Conservation (phyloP, 352 stramenopile species). For the Phytophthora palmivora region DNA sequence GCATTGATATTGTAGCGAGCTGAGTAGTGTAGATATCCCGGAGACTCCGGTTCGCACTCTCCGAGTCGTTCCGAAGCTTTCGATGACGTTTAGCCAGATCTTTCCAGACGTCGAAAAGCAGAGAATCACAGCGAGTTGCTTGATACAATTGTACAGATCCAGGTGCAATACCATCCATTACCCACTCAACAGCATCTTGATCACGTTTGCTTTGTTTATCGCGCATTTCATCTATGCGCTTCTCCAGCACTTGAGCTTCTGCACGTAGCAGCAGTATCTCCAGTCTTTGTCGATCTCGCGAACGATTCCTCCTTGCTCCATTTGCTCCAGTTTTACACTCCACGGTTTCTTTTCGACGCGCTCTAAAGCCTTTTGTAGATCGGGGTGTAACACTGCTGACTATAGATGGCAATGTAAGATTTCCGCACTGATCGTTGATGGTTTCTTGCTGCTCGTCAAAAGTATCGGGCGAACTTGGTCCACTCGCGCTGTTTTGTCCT, state of each 20-base stretch:
- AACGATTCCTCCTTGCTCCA: not conserved
- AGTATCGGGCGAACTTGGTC: too few relatives aligned
- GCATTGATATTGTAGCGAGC: not conserved
- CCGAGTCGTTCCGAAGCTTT: not conserved
- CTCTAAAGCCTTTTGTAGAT: not conserved
- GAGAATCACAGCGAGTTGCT: not conserved
- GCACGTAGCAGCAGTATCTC: conserved; percentile 4
- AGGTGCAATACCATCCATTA: not conserved
- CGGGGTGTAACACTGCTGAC: not conserved
- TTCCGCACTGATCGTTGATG: too few relatives aligned
- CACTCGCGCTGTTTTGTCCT: not conserved
- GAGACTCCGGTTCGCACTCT: not conserved
- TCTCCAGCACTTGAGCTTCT: conserved; percentile 3
- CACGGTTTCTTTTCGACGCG: not conserved
- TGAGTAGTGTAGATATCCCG: not conserved
- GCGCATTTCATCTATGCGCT: not conserved
- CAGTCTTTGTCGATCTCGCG: conserved; percentile 6
- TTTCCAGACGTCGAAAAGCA: conserved; percentile 4
- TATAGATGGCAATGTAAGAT: too few relatives aligned
- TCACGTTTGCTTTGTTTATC: not conserved
- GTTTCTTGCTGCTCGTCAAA: too few relatives aligned
- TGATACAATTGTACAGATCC: not conserved
- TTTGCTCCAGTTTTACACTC: not conserved
- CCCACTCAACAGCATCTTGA: not conserved
- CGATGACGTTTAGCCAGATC: not conserved